Conservation (phyloP, 2,329 filamentous ascomycete species). For the Fusarium sp. region DNA sequence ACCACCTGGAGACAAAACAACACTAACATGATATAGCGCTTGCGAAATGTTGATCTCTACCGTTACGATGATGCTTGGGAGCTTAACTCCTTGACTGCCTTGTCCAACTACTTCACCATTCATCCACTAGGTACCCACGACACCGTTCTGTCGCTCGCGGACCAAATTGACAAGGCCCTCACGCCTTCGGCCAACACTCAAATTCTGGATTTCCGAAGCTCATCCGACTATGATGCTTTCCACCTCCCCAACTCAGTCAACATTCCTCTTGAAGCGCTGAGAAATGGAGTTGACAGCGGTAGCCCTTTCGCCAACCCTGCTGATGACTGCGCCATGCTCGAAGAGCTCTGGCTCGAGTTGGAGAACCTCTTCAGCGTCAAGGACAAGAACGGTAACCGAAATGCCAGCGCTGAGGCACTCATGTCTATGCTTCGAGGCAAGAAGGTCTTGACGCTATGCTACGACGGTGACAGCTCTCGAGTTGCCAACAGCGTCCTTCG, state of each 20-base stretch:
- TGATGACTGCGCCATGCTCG: constrained; percentile 58
- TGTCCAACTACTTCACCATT: constrained; percentile 53
- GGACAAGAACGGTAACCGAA: constrained; percentile 46
- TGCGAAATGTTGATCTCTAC: constrained; percentile 64
- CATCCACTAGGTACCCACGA: constrained; percentile 44
- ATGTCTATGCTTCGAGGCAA: constrained; percentile 51
- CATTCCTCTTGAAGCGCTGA: constrained; percentile 57
- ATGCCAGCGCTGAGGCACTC: constrained; percentile 46
- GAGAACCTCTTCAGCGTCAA: constrained; percentile 57
- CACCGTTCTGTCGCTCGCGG: constrained; percentile 43
- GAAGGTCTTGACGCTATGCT: constrained; percentile 62
- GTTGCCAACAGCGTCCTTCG: constrained; percentile 67
- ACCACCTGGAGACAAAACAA: rapidly evolving
- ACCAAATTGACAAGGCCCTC: constrained; percentile 46
- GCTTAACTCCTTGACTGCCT: constrained; percentile 54
- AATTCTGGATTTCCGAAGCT: constrained; percentile 59
- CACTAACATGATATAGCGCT: constrained; percentile 53
- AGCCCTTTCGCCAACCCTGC: constrained; percentile 59
- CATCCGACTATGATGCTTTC: constrained; percentile 57
- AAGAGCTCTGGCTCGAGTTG: constrained; percentile 62
- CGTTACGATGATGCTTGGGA: constrained; percentile 69
- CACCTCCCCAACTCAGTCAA: constrained; percentile 61
- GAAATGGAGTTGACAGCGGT: constrained; percentile 45
- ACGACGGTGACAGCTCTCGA: constrained; percentile 65
- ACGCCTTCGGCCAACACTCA: constrained; percentile 49